Evolutionary conservation across 73 alveolate species (phyloP).

Genomic region (Blepharisma japonicum): DNA sequence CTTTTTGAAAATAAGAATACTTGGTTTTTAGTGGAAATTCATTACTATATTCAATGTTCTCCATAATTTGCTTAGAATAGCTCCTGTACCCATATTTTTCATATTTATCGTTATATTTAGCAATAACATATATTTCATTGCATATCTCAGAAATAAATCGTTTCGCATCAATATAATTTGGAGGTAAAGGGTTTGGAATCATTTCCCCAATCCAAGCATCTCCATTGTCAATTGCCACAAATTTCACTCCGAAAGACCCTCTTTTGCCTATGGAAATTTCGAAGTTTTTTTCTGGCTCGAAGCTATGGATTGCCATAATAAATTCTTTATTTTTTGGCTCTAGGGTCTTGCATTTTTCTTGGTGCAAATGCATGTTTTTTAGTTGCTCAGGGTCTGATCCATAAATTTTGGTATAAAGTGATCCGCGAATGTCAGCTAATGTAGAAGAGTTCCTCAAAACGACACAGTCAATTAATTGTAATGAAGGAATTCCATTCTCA

Average conservation of each 20-base stretch:
- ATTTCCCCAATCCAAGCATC: constrained; percentile 15
- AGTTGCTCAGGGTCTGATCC: background rate
- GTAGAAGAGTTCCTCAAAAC: background rate
- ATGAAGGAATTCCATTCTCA: background rate
- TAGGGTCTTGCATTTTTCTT: background rate
- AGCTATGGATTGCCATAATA: background rate
- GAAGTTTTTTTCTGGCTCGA: background rate
- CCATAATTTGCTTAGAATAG: no score
- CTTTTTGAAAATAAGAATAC: no score
- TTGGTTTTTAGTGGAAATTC: no score
- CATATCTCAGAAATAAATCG: background rate
- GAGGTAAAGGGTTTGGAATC: background rate
- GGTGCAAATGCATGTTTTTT: background rate
- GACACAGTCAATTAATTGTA: background rate
- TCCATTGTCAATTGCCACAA: constrained; percentile 14
- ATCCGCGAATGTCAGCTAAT: background rate
- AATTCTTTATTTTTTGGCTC: constrained; percentile 3
- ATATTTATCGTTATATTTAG: no score
- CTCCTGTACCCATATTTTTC: no score
- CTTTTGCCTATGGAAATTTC: constrained; percentile 11
- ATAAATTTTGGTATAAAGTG: background rate
- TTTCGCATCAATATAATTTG: constrained; percentile 22
- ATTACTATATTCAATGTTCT: no score
- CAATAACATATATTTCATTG: background rate
- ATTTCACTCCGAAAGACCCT: constrained; percentile 4